Evolutionary conservation across 495 filamentous ascomycete genomes (phyloP).

Genomic region (Penicillium mononematosum): DNA sequence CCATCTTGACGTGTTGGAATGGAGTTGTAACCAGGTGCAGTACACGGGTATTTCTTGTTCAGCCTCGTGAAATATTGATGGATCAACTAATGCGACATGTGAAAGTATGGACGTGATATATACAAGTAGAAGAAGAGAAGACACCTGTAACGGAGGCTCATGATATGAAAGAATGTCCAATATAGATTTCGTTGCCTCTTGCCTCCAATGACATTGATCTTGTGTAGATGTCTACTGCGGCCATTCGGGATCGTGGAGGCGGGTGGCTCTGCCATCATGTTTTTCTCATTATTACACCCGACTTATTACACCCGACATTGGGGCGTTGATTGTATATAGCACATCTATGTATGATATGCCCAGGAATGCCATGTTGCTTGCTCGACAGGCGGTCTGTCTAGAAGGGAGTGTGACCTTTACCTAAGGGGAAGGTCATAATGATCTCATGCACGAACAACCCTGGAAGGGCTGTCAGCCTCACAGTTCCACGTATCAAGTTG

Average conservation of each 20-base stretch:
- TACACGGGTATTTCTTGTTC: background rate
- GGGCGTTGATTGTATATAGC: background rate
- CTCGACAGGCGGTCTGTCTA: background rate
- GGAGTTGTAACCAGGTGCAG: background rate
- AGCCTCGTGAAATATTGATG: background rate
- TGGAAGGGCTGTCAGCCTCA: constrained; percentile 21
- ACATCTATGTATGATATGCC: background rate
- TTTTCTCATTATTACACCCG: constrained; percentile 24
- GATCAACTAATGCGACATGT: background rate
- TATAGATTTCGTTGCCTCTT: background rate
- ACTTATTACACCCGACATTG: too few relatives aligned
- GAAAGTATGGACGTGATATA: background rate
- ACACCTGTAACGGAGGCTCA: background rate
- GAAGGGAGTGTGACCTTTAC: background rate
- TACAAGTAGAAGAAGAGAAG: background rate
- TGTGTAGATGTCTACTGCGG: constrained; percentile 8
- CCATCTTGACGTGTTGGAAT: constrained; percentile 15
- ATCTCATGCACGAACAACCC: constrained; percentile 19
- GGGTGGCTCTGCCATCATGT: constrained; percentile 24
- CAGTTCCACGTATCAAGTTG: background rate
- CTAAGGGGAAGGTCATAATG: constrained; percentile 18
- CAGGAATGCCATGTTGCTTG: background rate
- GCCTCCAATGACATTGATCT: constrained; percentile 22
- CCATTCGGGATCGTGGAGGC: constrained; percentile 3
- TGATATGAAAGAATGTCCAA: background rate